These are phyloP conservation scores for Orychophragmus violaceus DNA, from an alignment of 345 rosid genomes.

Conservation along the genomic window DNA sequence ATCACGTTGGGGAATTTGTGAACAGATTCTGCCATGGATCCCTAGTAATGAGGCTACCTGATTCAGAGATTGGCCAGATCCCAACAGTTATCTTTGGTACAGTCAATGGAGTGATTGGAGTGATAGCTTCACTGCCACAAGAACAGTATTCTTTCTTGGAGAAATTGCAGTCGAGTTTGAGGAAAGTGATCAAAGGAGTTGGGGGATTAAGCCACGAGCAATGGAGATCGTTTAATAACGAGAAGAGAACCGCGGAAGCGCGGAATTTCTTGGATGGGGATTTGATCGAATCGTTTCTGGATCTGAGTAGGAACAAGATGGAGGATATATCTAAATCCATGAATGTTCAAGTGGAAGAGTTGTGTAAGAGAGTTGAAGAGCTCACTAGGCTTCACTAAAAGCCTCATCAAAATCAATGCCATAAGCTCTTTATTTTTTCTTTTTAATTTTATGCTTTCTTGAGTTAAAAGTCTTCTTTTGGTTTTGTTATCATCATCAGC, in stretches of 20 bases:
- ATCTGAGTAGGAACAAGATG: constrained; percentile 73
- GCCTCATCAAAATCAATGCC: not conserved
- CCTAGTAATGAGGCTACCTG: constrained; percentile 53
- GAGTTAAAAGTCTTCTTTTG: not conserved
- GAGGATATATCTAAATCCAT: constrained; percentile 72
- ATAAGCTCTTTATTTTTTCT: not conserved
- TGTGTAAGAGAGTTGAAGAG: constrained; percentile 69
- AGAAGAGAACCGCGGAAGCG: constrained; percentile 85
- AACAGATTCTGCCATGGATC: constrained; percentile 89
- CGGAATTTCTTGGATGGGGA: constrained; percentile 89
- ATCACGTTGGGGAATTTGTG: constrained; percentile 95
- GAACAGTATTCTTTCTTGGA: constrained; percentile 74
- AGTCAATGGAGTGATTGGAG: constrained; percentile 86
- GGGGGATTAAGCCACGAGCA: constrained; percentile 97
- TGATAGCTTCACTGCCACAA: constrained; percentile 88
- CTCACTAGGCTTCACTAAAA: constrained; percentile 82
- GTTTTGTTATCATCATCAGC: not conserved
- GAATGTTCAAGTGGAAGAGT: constrained; percentile 38
- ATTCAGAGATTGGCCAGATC: constrained; percentile 89
- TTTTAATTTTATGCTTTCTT: not conserved
- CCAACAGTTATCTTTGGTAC: constrained; percentile 91
- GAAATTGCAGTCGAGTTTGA: constrained; percentile 73
- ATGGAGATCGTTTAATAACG: constrained; percentile 92
- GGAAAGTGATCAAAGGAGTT: constrained; percentile 90
- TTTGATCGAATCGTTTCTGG: constrained; percentile 83